These are phyloP conservation scores for Lantana camara DNA, from an alignment of 257 asterid species.

Conservation along the genomic window DNA sequence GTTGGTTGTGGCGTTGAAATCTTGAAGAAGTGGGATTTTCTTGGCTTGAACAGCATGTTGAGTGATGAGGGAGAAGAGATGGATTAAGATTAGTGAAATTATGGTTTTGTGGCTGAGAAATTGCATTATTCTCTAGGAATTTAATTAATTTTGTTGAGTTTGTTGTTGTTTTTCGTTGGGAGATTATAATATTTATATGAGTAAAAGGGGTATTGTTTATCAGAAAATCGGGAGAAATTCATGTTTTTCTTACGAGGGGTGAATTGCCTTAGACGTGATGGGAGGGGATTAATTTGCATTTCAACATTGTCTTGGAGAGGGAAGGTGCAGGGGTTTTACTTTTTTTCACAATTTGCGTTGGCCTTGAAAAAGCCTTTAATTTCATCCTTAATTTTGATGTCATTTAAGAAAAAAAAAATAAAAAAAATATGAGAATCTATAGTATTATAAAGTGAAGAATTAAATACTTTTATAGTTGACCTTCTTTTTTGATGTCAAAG, in stretches of 20 bases:
- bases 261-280: constrained; percentile 33
- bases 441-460: too few species aligned
- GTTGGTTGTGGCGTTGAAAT: constrained; percentile 12
- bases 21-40: constrained; percentile 9
- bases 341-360: constrained; percentile 31
- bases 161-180: background rate
- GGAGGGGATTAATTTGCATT: background rate
- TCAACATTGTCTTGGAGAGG: constrained; percentile 10
- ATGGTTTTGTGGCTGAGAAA: background rate
- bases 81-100: constrained; percentile 15
- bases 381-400: too few species aligned
- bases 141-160: background rate
- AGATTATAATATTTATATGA: constrained; percentile 21
- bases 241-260: constrained; percentile 37
- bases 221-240: constrained; percentile 29
- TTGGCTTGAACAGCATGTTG: constrained; percentile 9
- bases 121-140: constrained; percentile 20
- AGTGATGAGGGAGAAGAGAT: background rate
- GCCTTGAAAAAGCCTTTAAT: background rate
- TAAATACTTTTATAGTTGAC: too few species aligned
- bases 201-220: constrained; percentile 20
- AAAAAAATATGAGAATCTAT: too few species aligned
- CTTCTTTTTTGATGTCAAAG: too few species aligned
- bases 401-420: too few species aligned
- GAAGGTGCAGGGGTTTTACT: constrained; percentile 6